These are phyloP conservation scores for Mycena venus DNA, from an alignment of 768 basidiomycete species.

Conservation along the genomic window DNA sequence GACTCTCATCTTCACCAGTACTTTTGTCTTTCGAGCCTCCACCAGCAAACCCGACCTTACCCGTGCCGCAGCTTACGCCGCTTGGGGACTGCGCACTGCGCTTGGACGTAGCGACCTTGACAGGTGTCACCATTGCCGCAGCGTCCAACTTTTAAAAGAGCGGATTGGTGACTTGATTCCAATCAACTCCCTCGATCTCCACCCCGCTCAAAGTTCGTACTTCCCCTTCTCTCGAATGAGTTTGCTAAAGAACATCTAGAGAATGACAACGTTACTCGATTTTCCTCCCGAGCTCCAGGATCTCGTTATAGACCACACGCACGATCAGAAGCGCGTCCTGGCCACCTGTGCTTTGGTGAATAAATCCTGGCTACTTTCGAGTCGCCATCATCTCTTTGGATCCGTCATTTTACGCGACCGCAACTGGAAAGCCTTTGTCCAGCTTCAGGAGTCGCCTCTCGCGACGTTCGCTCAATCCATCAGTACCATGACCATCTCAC, in stretches of 20 bases:
- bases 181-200: not conserved
- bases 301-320: slow-evolving; percentile 24
- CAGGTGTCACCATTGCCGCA: not conserved
- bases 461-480: slow-evolving; percentile 2
- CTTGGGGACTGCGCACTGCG: no score
- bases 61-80: no score
- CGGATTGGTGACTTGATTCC: not conserved
- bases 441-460: slow-evolving; percentile 4
- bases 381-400: slow-evolving; percentile 27
- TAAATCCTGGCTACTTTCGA: slow-evolving; percentile 14
- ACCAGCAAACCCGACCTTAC: no score
- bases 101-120: no score
- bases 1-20: no score
- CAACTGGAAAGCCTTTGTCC: slow-evolving; percentile 10
- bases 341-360: slow-evolving; percentile 22
- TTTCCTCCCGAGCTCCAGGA: slow-evolving; percentile 33
- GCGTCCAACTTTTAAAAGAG: not conserved
- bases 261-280: not conserved
- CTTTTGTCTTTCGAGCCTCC: no score
- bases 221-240: not conserved
- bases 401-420: not conserved
- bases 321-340: slow-evolving; percentile 15
- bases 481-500: not conserved
- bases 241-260: not conserved
- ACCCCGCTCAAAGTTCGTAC: not conserved